Evolutionary conservation across 108 stramenopile species (phyloP).

Genomic region (Nitzschia putrida): DNA sequence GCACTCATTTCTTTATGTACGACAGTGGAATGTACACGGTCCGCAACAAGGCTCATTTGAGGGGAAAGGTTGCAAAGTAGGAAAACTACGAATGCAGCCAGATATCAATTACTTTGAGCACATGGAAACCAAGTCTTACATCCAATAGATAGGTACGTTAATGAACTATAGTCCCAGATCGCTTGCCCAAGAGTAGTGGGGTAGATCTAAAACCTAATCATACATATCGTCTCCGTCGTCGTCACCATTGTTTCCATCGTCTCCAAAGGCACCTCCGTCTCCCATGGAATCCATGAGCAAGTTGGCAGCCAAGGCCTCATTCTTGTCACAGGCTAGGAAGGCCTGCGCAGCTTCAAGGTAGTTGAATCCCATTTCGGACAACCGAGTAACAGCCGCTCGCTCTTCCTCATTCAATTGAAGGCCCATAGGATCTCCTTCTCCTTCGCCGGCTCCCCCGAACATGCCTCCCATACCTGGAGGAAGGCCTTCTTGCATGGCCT

Average conservation of each 20-base stretch:
- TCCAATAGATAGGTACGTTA: background rate
- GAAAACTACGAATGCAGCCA: background rate
- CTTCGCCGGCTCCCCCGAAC: constrained; percentile 46
- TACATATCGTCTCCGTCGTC: constrained; percentile 82
- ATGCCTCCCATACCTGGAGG: constrained; percentile 47
- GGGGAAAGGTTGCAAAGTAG: constrained; percentile 26
- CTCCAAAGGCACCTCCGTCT: constrained; percentile 51
- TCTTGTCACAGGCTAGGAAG: constrained; percentile 98
- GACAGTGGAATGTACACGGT: constrained; percentile 47
- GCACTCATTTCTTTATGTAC: constrained; percentile 61
- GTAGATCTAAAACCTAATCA: constrained; percentile 43
- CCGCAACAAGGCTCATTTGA: constrained; percentile 20
- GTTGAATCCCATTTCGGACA: constrained; percentile 96
- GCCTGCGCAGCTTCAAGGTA: constrained; percentile 92
- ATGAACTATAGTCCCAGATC: background rate
- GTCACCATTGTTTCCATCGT: constrained; percentile 35
- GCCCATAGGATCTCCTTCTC: constrained; percentile 62
- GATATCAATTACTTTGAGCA: background rate
- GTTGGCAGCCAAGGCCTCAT: constrained; percentile 97
- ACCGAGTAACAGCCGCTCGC: constrained; percentile 92
- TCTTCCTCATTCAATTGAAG: constrained; percentile 92
- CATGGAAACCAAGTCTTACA: background rate
- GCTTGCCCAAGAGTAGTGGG: background rate
- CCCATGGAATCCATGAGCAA: constrained; percentile 89
- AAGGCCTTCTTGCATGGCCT: constrained; percentile 71